Evolutionary conservation across 1,284 basidiomycete genomes (phyloP).

Genomic region (Ceratobasidium sp.): DNA sequence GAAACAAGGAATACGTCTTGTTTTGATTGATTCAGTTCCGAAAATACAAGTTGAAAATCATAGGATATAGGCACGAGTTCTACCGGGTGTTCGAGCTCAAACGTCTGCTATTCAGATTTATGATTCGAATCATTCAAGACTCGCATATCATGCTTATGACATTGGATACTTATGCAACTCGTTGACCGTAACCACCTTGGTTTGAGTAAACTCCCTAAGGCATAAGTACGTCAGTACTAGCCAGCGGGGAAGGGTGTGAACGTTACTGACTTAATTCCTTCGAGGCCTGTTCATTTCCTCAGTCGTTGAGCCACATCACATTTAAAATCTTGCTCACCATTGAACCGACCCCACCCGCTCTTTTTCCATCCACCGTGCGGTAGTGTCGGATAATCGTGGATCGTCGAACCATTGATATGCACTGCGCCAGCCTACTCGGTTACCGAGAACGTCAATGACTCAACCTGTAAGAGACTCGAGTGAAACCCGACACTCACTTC

Average conservation of each 20-base stretch:
- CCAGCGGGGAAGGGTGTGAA: too few species aligned
- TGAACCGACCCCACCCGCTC: conserved; percentile 51
- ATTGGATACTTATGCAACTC: conserved; percentile 48
- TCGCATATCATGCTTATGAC: neutral
- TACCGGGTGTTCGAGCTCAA: too few species aligned
- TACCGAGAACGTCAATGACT: conserved; percentile 48
- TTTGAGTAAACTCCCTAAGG: conserved; percentile 51
- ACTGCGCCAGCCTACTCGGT: conserved; percentile 47
- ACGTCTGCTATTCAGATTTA: too few species aligned
- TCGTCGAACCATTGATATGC: conserved; percentile 53
- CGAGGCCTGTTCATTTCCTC: conserved; percentile 1
- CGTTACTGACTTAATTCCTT: conserved; percentile 39
- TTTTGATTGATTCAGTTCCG: too few species aligned
- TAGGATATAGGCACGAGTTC: too few species aligned
- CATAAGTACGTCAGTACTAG: too few species aligned
- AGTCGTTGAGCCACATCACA: neutral
- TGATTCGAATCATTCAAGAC: too few species aligned
- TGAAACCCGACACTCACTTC: conserved; percentile 24
- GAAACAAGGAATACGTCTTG: too few species aligned
- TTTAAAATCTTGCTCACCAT: conserved; percentile 32
- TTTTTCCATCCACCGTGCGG: conserved; percentile 52
- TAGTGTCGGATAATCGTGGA: conserved; percentile 47
- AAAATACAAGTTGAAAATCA: too few species aligned
- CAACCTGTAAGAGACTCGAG: too few species aligned
- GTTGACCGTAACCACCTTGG: conserved; percentile 51